Conservation (phyloP, 805 yeast species). For the Barnettozyma siamensis region DNA sequence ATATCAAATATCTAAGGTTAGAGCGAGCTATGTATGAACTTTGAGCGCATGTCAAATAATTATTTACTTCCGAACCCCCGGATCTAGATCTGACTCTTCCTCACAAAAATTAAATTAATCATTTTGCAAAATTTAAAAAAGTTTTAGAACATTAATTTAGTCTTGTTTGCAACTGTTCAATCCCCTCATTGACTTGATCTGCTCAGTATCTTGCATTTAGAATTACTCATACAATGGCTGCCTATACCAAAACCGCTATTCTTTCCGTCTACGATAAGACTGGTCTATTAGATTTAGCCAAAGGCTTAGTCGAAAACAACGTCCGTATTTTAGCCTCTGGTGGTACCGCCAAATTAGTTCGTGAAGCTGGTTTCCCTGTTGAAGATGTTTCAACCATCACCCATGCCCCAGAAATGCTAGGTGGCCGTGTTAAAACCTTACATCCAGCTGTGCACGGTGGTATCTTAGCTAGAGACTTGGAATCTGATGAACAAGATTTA, state of each 20-base stretch:
- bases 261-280: slow-evolving; percentile 97
- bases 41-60: no score
- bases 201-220: not conserved
- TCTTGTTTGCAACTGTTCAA: not conserved
- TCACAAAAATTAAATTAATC: slow-evolving; percentile 10
- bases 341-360: slow-evolving; percentile 89
- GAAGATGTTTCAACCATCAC: slow-evolving; percentile 94
- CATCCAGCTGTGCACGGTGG: slow-evolving; percentile 99
- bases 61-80: not conserved
- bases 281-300: slow-evolving; percentile 91
- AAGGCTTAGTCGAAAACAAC: slow-evolving; percentile 82
- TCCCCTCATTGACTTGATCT: not conserved
- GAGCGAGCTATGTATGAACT: no score
- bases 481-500: slow-evolving; percentile 84
- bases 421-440: slow-evolving; percentile 96
- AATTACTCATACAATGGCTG: slow-evolving; percentile 18
- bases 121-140: not conserved
- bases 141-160: no score
- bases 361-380: slow-evolving; percentile 97
- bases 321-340: slow-evolving; percentile 95
- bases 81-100: slow-evolving; percentile 9
- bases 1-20: no score
- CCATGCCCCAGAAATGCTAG: slow-evolving; percentile 98
- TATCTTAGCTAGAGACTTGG: slow-evolving; percentile 90
- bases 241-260: slow-evolving; percentile 77